Base-by-base conservation (phyloP, 495 filamentous ascomycete genomes). In the Cairneyella variabilis region DNA sequence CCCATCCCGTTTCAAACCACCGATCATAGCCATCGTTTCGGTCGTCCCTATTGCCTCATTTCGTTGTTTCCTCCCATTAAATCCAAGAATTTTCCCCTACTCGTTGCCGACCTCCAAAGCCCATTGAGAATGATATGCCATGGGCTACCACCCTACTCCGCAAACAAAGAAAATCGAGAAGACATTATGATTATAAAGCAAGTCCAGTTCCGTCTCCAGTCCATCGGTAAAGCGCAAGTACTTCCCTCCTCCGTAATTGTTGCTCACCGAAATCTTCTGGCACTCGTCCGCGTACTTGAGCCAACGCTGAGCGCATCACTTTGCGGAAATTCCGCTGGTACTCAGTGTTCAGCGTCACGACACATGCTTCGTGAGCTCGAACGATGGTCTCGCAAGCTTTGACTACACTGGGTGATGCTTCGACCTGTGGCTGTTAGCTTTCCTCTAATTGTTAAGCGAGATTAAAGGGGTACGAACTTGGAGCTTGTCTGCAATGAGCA, bases 251-350 rank as follows among this genome's bases (percentile, higher is more conserved):
- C 57, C 78, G 75, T 56, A 80, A 70, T 59, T 88, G 84, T 62
- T 87, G 83, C 63, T 89, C 86, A 39, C 83, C 83, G 59, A 82
- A 80, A 55, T 86, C 83, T 59, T 86, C 83, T 1, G 79, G 77
- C 2, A 84, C 68, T 22, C 84, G 73, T 6, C 85, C 85, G 16
- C 81, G 78, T 14, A 89, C 86, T 60, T 87, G 84, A 14, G 83
- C 81, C 3, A 90, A 73, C 46, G 86, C 84, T 26, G 84, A 88
- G 39, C 84, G 79, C 81, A 90, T 86, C 3, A 90, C 86, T 67
- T 86, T 89, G 51, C 85, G 83, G 74, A 90, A 88, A 54, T 86
- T 87, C 62, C 84, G 71, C 85, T 83, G 80, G 63, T 82, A 83
- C 51, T 80, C 77, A 14, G 78, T 80, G 57, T 76, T 79, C 34